Conservation (phyloP, 306 rosid genomes). For the Trifolium subterraneum region DNA sequence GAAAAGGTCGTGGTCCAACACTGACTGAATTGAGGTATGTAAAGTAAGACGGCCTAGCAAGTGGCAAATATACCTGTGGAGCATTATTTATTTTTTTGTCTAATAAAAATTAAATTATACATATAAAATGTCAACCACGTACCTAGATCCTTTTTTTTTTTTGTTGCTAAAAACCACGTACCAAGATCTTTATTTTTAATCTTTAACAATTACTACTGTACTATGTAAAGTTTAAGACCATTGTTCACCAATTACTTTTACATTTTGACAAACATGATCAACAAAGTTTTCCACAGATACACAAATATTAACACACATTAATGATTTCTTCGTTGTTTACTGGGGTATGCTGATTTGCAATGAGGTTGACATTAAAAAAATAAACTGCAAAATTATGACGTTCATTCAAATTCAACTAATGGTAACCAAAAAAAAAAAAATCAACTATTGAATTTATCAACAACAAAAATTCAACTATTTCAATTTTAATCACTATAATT, state of each 20-base stretch:
- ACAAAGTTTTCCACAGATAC: too few relatives aligned
- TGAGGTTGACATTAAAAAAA: background rate
- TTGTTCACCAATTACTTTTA: background rate
- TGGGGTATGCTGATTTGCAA: background rate
- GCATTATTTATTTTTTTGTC: background rate
- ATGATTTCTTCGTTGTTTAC: background rate
- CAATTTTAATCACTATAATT: background rate
- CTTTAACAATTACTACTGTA: too few relatives aligned
- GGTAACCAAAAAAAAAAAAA: too few relatives aligned
- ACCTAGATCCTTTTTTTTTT: background rate
- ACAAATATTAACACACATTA: too few relatives aligned
- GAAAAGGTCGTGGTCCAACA: slow-evolving; percentile 33
- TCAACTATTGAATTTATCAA: background rate
- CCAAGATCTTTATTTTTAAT: too few relatives aligned
- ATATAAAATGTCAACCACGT: background rate
- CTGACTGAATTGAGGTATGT: slow-evolving; percentile 8
- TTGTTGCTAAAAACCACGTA: too few relatives aligned
- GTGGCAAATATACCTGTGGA: slow-evolving; percentile 10
- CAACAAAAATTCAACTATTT: background rate
- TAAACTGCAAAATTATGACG: background rate
- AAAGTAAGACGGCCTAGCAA: slow-evolving; percentile 19
- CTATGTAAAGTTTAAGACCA: background rate
- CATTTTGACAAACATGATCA: background rate
- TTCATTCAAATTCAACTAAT: background rate
- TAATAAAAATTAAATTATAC: slow-evolving; percentile 10